Evolutionary conservation across 768 basidiomycete species (phyloP), one percentile per base, ranked within the genome.

Genomic region (Rubroboletus satanas): DNA sequence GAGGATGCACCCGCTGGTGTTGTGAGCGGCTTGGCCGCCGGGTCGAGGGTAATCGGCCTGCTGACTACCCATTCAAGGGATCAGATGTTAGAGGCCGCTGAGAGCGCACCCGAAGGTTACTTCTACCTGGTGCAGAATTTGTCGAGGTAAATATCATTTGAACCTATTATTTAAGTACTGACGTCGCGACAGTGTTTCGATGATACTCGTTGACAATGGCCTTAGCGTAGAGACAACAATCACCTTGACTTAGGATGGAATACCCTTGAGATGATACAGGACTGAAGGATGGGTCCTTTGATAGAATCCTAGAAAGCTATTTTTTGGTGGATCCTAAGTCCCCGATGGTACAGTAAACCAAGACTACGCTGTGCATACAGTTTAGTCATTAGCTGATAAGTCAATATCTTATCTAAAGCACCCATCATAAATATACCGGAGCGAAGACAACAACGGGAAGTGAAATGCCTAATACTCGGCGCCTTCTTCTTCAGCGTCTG

Each of bases 1-100:
- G 93, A 96, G 67, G 96, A 98, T 72, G 91, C 95, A 3, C 93
- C 93, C 1, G 83, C 83, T 15, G 95, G 94, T 18, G 77, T 98
- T 62, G 75, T 75, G 38, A 88, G 92, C 55, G 93, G 93, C 11
- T 75, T 81, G 43, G 81, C 85, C 0, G 90, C 93, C 6, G 94
- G 96, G 14, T 87, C 88, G 68, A 88, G 80, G 66, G 93, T 91
- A 0, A 75, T 98, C 45, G 96, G 83, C 1, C 73, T 97, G 29
- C 76, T 91, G 55, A 98, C 95, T 1, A 84, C 87, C 6, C 93
- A 96, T 69, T 77, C 78, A 26, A 76, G 82, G 48, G 81, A 83
- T 54, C 81, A 86, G 60, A 75, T 98, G 58, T 75, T 84, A 58
- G 83, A 77, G 7, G 80, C 81, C 11, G 63, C 76, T 38, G 82